Evolutionary conservation across 192 early-diverging fungal genomes (phyloP), one percentile per base, ranked within the genome.

Genomic region (Rhizophagus sp.): DNA sequence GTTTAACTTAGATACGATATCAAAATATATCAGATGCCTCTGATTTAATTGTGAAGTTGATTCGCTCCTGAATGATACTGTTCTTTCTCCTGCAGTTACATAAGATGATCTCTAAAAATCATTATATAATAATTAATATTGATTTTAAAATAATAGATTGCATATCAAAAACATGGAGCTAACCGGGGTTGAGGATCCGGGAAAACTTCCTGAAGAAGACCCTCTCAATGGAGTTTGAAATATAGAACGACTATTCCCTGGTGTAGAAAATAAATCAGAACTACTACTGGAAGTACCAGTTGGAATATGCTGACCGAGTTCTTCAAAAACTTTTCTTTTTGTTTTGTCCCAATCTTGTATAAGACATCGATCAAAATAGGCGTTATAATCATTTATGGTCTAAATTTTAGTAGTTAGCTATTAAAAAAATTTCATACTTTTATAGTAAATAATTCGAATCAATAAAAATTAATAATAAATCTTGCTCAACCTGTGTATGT

Each of bases 271-370:
- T 44, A 36, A 15, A 75, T 50, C 24, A 30, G 22, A 34, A 52
- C 25, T 41, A 73, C 25, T 41, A 73, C 27, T 39, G 36, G 3
- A 70, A 77, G 15, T 27, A 62, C 17, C 76, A 81, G 25, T 27
- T 61, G 67, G 47, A 62, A 88, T 85, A 77, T 87, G 84, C 80
- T 95, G 92, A 41, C 95, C 95, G 8, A 97, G 84, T 79, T 98
- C 94, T 82, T 95, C 93, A 83, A 96, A 94, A 66, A 97, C 87
- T 8, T 89, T 85, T 36, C 88, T 87, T 83, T 94, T 92, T 25
- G 89, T 82, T 24, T 88, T 88, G 74, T 94, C 91, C 95, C 95
- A 97, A 79, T 94, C 90, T 30, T 84, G 76, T 65, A 87, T 83
- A 81, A 94, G 81, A 19, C 83, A 82, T 22, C 82, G 49, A 39